Conservation (phyloP, 1,284 basidiomycete species). For the Hemileia vastatrix region DNA sequence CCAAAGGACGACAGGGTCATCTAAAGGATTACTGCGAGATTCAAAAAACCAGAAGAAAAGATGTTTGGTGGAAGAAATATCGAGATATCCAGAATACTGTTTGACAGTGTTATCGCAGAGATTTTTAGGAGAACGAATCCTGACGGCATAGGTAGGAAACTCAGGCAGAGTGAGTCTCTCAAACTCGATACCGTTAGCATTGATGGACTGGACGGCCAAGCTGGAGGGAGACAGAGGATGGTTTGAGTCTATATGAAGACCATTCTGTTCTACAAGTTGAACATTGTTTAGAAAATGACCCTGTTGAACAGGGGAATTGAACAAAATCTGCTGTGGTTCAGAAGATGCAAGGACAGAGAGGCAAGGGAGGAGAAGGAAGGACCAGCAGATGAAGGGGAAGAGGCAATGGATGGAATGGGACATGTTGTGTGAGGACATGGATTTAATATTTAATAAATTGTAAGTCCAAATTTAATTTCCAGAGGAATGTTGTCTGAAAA, state of each 20-base stretch:
- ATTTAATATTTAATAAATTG: no score
- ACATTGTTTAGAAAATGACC: no score
- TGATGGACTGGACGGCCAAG: constrained; percentile 8
- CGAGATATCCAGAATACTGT: constrained; percentile 45
- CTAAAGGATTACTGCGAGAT: constrained; percentile 39
- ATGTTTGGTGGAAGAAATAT: constrained; percentile 43
- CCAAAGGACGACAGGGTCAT: constrained; percentile 45
- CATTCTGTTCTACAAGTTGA: no score
- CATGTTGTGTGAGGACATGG: no score
- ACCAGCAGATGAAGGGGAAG: no score
- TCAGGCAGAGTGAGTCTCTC: constrained; percentile 19
- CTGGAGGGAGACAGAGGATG: neutral
- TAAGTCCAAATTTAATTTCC: no score
- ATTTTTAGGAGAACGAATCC: constrained; percentile 10
- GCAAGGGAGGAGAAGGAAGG: no score
- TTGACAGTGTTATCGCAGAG: constrained; percentile 43
- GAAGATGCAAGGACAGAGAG: neutral
- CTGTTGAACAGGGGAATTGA: neutral
- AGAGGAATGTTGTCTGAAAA: no score
- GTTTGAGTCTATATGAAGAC: no score
- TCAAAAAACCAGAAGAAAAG: constrained; percentile 47
- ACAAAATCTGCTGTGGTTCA: constrained; percentile 8
- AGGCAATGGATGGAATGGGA: no score
- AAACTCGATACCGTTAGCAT: constrained; percentile 10
- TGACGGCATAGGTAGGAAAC: constrained; percentile 20